phyloP scores from a whole-genome alignment of 2,329 filamentous ascomycete species.

The Emericellopsis cladophorae region DNA sequence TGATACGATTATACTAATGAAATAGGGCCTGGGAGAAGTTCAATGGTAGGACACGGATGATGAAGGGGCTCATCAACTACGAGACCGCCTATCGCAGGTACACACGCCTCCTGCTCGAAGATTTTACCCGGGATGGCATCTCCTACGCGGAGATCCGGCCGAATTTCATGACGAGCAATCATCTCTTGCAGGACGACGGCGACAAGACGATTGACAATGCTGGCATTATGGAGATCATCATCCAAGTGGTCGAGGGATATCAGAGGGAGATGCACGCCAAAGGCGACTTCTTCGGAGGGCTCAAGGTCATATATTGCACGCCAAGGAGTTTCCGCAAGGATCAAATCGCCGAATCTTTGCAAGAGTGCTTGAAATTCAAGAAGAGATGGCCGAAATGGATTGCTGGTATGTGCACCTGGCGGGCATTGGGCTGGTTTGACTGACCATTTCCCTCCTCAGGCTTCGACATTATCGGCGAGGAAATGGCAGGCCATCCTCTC shows the following conservation, averaged over 20 bases:
- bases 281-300: conserved; percentile 39
- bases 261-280: conserved; percentile 14
- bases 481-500: conserved; percentile 46
- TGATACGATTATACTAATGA: conserved; percentile 2
- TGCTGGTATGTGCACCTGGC: conserved; percentile 36
- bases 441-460: conserved; percentile 23
- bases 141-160: conserved; percentile 61
- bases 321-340: conserved; percentile 43
- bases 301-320: conserved; percentile 63
- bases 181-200: conserved; percentile 47
- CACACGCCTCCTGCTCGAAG: conserved; percentile 43
- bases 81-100: conserved; percentile 49
- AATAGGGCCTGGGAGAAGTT: conserved; percentile 47
- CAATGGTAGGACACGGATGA: conserved; percentile 56
- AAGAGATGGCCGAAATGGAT: conserved; percentile 42
- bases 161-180: conserved; percentile 53
- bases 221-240: conserved; percentile 48
- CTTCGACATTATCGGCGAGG: conserved; percentile 60
- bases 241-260: conserved; percentile 39
- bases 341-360: conserved; percentile 36
- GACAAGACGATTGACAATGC: conserved; percentile 35
- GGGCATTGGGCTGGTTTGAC: neutral
- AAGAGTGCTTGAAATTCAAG: conserved; percentile 52
- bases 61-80: conserved; percentile 62
- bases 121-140: conserved; percentile 51